These are phyloP conservation scores for Plasmodium knowlesi DNA, from an alignment of 169 alveolate species.

Conservation along the genomic window DNA sequence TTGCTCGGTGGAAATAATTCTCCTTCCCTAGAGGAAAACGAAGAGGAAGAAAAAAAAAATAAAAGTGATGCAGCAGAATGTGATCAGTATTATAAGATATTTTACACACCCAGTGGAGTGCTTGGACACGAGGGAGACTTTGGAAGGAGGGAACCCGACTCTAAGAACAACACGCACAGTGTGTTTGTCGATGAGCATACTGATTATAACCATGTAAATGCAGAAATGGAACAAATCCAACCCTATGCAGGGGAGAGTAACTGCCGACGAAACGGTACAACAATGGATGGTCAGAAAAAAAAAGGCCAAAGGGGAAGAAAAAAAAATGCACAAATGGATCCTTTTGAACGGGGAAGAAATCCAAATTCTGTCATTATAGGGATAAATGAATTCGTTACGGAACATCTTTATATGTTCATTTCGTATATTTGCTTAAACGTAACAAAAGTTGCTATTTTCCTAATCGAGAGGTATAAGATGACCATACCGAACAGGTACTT, in stretches of 20 bases:
- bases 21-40: background rate
- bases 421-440: conserved; percentile 24
- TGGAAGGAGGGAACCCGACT: background rate
- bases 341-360: background rate
- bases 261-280: background rate
- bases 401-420: conserved; percentile 47
- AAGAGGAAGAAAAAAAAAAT: conserved; percentile 27
- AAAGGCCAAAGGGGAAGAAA: background rate
- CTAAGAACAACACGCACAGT: background rate
- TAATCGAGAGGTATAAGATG: conserved; percentile 42
- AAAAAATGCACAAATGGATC: background rate
- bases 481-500: conserved; percentile 32
- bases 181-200: background rate
- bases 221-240: background rate
- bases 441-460: conserved; percentile 27
- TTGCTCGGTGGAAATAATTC: background rate
- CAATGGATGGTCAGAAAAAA: background rate
- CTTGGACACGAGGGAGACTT: conserved; percentile 10
- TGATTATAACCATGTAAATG: background rate
- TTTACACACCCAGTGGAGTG: background rate
- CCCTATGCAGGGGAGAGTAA: background rate
- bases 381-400: conserved; percentile 30
- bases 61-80: conserved; percentile 23
- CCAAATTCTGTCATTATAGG: background rate
- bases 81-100: conserved; percentile 37